phyloP scores from a whole-genome alignment of 371 early-diverging fungal species.

The Circinella minor region DNA sequence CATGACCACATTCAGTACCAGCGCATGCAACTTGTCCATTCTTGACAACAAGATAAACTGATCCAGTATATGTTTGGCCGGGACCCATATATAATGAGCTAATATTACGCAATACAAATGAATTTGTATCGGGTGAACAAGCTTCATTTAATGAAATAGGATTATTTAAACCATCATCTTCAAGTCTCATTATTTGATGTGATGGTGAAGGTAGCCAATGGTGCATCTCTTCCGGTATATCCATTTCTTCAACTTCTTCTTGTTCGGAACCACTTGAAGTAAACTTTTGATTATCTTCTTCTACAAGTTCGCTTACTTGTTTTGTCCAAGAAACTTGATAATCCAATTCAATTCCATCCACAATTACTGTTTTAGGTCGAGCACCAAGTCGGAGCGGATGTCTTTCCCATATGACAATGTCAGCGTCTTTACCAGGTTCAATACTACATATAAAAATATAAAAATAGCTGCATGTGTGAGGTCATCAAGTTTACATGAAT shows the following conservation, averaged over 20 bases:
- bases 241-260: background rate
- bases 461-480: background rate
- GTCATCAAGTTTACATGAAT: background rate
- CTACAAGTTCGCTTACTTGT: slow-evolving; percentile 17
- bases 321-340: slow-evolving; percentile 46
- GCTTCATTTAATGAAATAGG: slow-evolving; percentile 34
- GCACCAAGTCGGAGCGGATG: slow-evolving; percentile 79
- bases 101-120: slow-evolving; percentile 57
- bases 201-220: slow-evolving; percentile 35
- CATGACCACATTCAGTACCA: slow-evolving; percentile 51
- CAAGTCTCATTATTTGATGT: slow-evolving; percentile 35
- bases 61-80: slow-evolving; percentile 6
- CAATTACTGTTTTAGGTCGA: slow-evolving; percentile 74
- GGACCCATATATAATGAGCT: slow-evolving; percentile 46
- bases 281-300: slow-evolving; percentile 4
- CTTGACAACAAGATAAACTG: slow-evolving; percentile 37
- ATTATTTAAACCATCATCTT: slow-evolving; percentile 46
- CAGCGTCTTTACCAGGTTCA: slow-evolving; percentile 79
- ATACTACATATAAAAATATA: slow-evolving; percentile 24
- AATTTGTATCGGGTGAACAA: slow-evolving; percentile 26
- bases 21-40: slow-evolving; percentile 58
- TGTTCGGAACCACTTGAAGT: background rate
- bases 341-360: slow-evolving; percentile 72
- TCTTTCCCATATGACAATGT: slow-evolving; percentile 75
- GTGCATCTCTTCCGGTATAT: background rate